phyloP scores from a whole-genome alignment of 768 basidiomycete species.

The Tulasnella sp. region DNA sequence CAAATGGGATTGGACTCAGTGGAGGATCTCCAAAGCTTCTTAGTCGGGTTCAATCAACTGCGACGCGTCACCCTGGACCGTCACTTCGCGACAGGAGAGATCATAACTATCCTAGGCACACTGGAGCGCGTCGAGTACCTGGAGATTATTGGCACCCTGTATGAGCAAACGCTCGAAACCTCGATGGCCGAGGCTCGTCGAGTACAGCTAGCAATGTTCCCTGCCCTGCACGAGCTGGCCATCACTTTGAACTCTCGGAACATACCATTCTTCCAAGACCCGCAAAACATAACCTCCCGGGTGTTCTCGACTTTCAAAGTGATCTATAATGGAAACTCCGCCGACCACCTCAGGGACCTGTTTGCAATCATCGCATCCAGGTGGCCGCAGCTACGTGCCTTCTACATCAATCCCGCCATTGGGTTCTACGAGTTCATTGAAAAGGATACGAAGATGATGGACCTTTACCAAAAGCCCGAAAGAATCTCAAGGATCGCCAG shows the following conservation, averaged over 20 bases:
- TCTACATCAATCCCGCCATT: constrained; percentile 5
- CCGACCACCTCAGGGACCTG: background rate
- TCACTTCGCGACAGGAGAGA: background rate
- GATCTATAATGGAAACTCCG: constrained; percentile 26
- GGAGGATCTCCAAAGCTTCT: background rate
- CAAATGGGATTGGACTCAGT: background rate
- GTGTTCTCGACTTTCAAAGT: constrained; percentile 22
- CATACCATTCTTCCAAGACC: constrained; percentile 11
- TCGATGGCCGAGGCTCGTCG: background rate
- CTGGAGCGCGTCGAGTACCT: background rate
- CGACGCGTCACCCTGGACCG: background rate
- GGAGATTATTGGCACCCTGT: background rate
- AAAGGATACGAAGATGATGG: constrained; percentile 24
- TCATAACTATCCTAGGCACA: background rate
- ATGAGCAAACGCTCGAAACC: background rate
- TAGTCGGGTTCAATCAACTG: background rate
- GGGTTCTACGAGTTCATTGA: constrained; percentile 28
- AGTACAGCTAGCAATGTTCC: background rate
- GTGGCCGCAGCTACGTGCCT: background rate
- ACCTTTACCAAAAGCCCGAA: constrained; percentile 32
- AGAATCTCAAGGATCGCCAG: constrained; percentile 25
- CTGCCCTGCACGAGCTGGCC: background rate
- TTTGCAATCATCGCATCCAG: constrained; percentile 8
- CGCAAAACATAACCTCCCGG: constrained; percentile 7
- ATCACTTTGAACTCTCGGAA: background rate